Evolutionary conservation across 2,329 filamentous ascomycete genomes (phyloP), one percentile per base, ranked within the genome.

Genomic region (Cryphonectria nitschkei): DNA sequence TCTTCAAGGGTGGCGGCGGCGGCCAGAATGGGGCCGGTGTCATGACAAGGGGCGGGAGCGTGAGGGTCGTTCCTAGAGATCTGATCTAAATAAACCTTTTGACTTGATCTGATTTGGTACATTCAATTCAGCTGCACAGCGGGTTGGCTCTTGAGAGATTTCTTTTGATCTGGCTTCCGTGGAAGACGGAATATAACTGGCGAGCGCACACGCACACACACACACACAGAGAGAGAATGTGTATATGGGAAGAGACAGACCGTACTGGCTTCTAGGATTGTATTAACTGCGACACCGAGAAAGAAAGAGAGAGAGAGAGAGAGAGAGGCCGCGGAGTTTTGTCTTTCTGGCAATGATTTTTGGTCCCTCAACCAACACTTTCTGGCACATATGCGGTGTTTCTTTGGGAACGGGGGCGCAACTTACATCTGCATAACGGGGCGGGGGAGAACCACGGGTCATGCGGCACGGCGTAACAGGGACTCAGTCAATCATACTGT

Each of bases 1-100:
- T 65, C 32, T 73, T 68, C 46, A 68, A 62, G 26, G 70, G 39
- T 2, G 68, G 58, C n/a, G n/a, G 50, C 19, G 68, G 58, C n/a
- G n/a, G 50, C 19, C 54, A 61, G 63, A 69, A 64, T 13, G 65
- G 56, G 16, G 50, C 19, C 7, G 67, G 65, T 6, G 41, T 60
- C 14, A 22, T 37, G 11, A 61, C 39, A 34, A 52, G 29, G 19
- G 43, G 54, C 16, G 69, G 60, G 7, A 65, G 32, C 26, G 62
- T 64, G 60, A 52, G 37, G 39, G 67, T 68, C 8, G 39, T 54
- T 14, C 34, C 70, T 32, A 65, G 61, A n/a, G 41, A 65, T 22
- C 26, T 65, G 16, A 34, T 65, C 14, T 65, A 26, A 43, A 34
- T 6, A 50, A n/a, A n/a, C 19, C 16, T n/a, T 56, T 26, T 39